Evolutionary conservation across 2,329 filamentous ascomycete genomes (phyloP).

Genomic region (Fusarium tupiense): DNA sequence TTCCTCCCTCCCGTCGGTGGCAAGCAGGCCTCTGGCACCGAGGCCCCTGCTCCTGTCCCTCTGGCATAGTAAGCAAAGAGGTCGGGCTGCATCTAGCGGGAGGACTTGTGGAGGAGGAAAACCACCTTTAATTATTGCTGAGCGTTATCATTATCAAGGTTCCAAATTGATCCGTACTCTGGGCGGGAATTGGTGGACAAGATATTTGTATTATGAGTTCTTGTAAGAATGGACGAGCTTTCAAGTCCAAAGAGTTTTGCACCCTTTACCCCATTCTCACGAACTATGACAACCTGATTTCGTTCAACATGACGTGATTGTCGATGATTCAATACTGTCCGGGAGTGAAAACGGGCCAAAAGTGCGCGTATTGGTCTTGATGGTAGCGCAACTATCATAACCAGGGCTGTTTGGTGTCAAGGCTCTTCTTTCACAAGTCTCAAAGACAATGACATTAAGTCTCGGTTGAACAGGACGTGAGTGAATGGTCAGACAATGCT

Average conservation of each 20-base stretch:
- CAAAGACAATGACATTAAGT: neutral
- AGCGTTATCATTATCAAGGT: conserved; percentile 16
- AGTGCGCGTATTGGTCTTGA: neutral
- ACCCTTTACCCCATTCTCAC: neutral
- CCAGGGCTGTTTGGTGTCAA: neutral
- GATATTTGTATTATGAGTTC: conserved; percentile 7
- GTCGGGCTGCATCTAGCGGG: conserved; percentile 4
- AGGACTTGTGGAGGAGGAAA: neutral
- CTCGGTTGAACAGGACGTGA: neutral
- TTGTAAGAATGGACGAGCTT: conserved; percentile 6
- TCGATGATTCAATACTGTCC: neutral
- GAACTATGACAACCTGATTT: too few species aligned
- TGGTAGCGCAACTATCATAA: neutral
- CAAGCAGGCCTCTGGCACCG: conserved; percentile 47
- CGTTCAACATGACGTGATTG: neutral
- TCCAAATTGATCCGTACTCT: neutral
- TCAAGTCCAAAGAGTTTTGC: neutral
- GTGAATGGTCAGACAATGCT: neutral
- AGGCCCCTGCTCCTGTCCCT: conserved; percentile 39
- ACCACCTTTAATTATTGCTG: conserved; percentile 5
- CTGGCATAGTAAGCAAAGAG: conserved; percentile 14
- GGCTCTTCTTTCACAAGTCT: neutral
- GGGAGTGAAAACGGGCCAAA: neutral
- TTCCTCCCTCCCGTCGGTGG: conserved; percentile 57
- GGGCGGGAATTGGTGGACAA: neutral